These are phyloP conservation scores for Durio zibethinus DNA, from an alignment of 345 rosid genomes.

Conservation along the genomic window DNA sequence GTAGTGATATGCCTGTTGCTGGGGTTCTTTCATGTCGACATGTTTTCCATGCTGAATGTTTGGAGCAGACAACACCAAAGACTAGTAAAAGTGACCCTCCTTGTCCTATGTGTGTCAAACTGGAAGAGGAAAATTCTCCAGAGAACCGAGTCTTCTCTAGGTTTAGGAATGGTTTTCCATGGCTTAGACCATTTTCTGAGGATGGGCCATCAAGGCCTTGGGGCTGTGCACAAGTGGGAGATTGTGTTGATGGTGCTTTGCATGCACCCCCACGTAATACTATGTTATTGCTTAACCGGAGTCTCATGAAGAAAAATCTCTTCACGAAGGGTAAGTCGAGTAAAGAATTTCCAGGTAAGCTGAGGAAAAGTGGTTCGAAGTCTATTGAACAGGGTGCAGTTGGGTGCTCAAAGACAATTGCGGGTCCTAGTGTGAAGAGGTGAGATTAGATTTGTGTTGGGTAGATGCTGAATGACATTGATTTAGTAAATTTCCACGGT, in stretches of 20 bases:
- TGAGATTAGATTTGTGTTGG: slow-evolving; percentile 7
- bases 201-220: slow-evolving; percentile 57
- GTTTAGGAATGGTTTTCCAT: slow-evolving; percentile 34
- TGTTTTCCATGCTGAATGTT: slow-evolving; percentile 55
- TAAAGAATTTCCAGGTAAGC: slow-evolving; percentile 54
- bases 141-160: slow-evolving; percentile 27
- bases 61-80: slow-evolving; percentile 52
- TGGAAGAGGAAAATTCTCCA: slow-evolving; percentile 32
- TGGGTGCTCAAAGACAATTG: slow-evolving; percentile 38
- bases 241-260: slow-evolving; percentile 57
- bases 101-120: slow-evolving; percentile 46
- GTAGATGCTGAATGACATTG: slow-evolving; percentile 1
- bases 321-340: slow-evolving; percentile 44
- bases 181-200: slow-evolving; percentile 47
- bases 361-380: slow-evolving; percentile 37
- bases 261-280: slow-evolving; percentile 46
- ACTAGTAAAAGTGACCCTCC: slow-evolving; percentile 43
- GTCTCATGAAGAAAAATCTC: slow-evolving; percentile 46
- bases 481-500: neutral
- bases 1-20: slow-evolving; percentile 50
- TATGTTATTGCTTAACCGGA: slow-evolving; percentile 46
- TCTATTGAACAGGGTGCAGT: slow-evolving; percentile 31
- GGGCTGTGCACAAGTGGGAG: slow-evolving; percentile 60
- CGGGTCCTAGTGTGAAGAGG: slow-evolving; percentile 24
- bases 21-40: slow-evolving; percentile 54